Evolutionary conservation across 176 grass and related monocot genomes (phyloP).

Genomic region (Olyra latifolia): DNA sequence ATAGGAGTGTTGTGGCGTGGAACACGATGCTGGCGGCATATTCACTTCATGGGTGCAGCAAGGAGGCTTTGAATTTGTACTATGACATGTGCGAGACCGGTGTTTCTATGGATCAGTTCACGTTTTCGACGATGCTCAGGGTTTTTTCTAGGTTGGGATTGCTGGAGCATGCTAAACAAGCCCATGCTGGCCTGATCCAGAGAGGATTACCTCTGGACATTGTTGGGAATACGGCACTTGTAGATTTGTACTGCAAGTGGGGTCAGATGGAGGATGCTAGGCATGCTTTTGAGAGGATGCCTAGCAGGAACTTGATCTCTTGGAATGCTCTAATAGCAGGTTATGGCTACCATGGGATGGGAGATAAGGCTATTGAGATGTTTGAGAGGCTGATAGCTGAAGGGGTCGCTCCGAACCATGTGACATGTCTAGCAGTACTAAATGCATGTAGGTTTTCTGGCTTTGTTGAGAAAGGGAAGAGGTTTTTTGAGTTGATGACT

Average conservation of each 20-base stretch:
- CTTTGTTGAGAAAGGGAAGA: constrained; percentile 64
- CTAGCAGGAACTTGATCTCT: constrained; percentile 72
- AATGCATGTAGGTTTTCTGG: constrained; percentile 75
- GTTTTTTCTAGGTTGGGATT: constrained; percentile 68
- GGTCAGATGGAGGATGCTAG: constrained; percentile 86
- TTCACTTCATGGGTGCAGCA: constrained; percentile 56
- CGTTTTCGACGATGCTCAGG: constrained; percentile 60
- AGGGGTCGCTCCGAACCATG: constrained; percentile 65
- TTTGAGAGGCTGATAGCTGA: constrained; percentile 75
- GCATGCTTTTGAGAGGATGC: constrained; percentile 81
- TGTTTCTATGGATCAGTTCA: constrained; percentile 67
- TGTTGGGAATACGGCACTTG: constrained; percentile 57
- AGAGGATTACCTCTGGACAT: constrained; percentile 63
- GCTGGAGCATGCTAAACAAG: constrained; percentile 73
- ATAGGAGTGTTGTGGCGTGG: constrained; percentile 53
- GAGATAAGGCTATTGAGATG: constrained; percentile 53
- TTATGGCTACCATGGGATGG: constrained; percentile 88
- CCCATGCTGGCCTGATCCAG: constrained; percentile 66
- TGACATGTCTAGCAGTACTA: constrained; percentile 71
- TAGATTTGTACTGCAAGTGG: constrained; percentile 94
- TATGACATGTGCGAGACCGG: constrained; percentile 46
- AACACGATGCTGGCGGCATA: constrained; percentile 70
- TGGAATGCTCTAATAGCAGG: constrained; percentile 96
- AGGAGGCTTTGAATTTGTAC: constrained; percentile 71
- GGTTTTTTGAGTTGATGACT: constrained; percentile 69